Conservation (phyloP, 345 rosid genomes). For the Arabis alpina region DNA sequence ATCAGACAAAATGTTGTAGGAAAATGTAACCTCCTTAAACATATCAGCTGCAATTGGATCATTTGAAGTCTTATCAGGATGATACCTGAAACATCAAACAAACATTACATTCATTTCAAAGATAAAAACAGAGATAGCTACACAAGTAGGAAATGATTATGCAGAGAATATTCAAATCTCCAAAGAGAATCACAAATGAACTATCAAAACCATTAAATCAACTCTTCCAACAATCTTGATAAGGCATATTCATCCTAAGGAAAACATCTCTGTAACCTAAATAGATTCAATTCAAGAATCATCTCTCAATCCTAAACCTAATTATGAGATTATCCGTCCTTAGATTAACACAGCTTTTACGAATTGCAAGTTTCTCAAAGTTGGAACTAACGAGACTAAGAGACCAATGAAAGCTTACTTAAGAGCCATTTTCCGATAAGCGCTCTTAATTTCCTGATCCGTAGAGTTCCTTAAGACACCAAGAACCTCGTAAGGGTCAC, state of each 20-base stretch:
- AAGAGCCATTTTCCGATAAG: conserved; percentile 94
- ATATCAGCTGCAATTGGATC: conserved; percentile 90
- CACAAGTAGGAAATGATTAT: neutral
- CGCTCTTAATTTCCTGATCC: conserved; percentile 93
- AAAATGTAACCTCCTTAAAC: conserved; percentile 95
- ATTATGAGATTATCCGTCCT: neutral
- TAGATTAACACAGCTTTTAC: neutral
- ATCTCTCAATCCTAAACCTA: conserved; percentile 27
- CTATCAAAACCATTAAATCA: neutral
- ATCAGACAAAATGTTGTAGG: conserved; percentile 90
- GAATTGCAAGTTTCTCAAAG: neutral
- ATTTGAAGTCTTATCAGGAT: conserved; percentile 97
- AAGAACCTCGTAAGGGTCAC: conserved; percentile 94
- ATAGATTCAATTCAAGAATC: conserved; percentile 15
- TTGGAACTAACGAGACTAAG: conserved; percentile 4
- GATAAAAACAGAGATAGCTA: conserved; percentile 17
- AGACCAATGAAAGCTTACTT: conserved; percentile 51
- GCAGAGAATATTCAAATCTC: neutral
- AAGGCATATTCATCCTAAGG: neutral
- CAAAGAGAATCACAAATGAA: conserved; percentile 1
- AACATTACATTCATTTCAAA: neutral
- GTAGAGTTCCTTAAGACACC: conserved; percentile 74
- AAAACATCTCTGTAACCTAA: neutral
- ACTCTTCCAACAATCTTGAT: neutral
- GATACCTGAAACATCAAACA: conserved; percentile 68